Evolutionary conservation across 306 rosid genomes (phyloP).

Genomic region (Quercus aquifolioides): DNA sequence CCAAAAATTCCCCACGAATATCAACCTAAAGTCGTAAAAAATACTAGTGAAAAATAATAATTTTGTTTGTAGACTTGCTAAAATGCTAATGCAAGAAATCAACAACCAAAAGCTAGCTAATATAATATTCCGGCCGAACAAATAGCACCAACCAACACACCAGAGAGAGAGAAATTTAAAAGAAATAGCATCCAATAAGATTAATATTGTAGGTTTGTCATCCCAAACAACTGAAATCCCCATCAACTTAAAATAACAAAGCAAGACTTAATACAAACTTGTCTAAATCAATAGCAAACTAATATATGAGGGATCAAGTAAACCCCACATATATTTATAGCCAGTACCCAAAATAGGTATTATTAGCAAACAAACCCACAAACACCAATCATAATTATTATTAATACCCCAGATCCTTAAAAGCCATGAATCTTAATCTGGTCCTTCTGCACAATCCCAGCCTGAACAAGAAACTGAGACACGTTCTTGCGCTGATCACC

Average conservation of each 20-base stretch:
- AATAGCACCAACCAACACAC: too few species aligned
- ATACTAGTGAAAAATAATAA: too few species aligned
- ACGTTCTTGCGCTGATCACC: slow-evolving; percentile 93
- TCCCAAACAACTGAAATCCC: not conserved
- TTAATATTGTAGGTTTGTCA: not conserved
- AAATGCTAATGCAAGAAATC: not conserved
- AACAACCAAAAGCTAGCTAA: not conserved
- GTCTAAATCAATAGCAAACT: too few species aligned
- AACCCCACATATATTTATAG: not conserved
- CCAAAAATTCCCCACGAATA: too few species aligned
- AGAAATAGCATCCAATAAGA: not conserved
- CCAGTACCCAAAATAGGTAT: not conserved
- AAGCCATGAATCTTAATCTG: slow-evolving; percentile 89
- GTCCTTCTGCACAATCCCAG: slow-evolving; percentile 65
- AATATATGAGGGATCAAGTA: too few species aligned
- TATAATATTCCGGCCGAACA: too few species aligned
- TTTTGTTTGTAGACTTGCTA: too few species aligned
- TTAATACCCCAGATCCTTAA: slow-evolving; percentile 16
- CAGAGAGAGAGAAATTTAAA: not conserved
- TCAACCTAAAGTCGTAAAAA: too few species aligned
- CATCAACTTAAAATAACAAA: not conserved
- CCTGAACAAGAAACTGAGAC: slow-evolving; percentile 63
- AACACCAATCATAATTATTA: not conserved
- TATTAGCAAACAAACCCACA: not conserved
- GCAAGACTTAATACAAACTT: too few species aligned